Base-by-base conservation (phyloP, 768 basidiomycete species). In the Tylopilus subfusipes region DNA sequence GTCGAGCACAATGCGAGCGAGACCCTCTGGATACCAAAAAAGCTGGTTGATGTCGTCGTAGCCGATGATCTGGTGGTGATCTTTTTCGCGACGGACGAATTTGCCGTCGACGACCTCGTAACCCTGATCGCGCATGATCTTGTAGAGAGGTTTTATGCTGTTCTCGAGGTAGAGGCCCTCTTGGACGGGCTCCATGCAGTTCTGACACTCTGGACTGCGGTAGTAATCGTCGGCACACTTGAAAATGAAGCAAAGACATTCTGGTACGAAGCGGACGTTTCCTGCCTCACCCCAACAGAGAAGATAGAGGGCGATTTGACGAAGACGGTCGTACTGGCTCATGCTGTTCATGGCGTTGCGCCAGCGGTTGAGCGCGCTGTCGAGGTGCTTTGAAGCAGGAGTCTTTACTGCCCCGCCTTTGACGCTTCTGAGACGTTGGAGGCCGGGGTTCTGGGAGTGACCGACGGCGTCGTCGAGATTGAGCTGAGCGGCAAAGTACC, bases 211-310 rank as follows among this genome's bases (percentile, higher is more conserved):
- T 25, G 96, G 87, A 55, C 91, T 93, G 55, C 97, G 90, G 72
- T 99, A 99, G 70, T 98, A 98, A 75, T 99, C 97, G 72, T 99
- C 97, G 54, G 97, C 97, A 67, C 97, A 99, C 74, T 99, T 99
- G 86, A 98, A 98, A 68, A 99, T 96, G 82, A 98, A 99, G 78
- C 96, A 98, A 44, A 99, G 75, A 63, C 90, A 92, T 68, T 99
- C 97, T 12, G 97, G 95, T 21, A 93, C 88, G 73, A 98, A 98
- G 57, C 97, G 88, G 47, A 99, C 90, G 66, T 98, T 97, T 50
- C 93, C 95, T 0, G 87, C 97, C 74, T 99, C 97, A 51, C 95
- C 97, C 97, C 97, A 99, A 69, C 94, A 97, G 42, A 99, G 82
- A 48, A 99, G 82, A 70, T 87, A 99, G 39, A 99, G 85, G 3